A percentile compares a stretch with the other conserved stretches of the same genome.
These are phyloP conservation scores for Micractinium sp. DNA, from an alignment of 139 green algal species.

Conservation along the genomic window DNA sequence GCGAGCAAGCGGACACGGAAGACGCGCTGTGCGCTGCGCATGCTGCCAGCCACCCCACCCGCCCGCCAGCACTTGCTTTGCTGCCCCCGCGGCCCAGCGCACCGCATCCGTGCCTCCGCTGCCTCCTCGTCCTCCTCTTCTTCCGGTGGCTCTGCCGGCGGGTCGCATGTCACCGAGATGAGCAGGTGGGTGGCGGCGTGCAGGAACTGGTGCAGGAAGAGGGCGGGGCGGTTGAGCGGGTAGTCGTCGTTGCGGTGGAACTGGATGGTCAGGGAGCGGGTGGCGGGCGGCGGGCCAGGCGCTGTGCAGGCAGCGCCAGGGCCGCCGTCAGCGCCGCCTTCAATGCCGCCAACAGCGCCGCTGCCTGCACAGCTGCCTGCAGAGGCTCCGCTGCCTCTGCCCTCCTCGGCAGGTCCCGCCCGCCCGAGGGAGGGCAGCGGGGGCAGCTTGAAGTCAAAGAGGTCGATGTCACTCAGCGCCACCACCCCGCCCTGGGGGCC, in stretches of 20 bases:
- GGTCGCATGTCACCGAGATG: not conserved
- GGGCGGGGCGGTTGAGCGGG: not conserved
- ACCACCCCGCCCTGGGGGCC: not conserved
- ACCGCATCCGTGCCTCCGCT: not conserved
- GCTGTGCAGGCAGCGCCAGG: not conserved
- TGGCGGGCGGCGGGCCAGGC: no score
- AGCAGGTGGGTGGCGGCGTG: slow-evolving; percentile 8
- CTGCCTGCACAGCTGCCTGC: no score
- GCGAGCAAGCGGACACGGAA: not conserved
- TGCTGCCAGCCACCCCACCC: not conserved
- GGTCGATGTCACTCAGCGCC: not conserved
- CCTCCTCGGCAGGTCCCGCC: not conserved
- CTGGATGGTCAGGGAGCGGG: not conserved
- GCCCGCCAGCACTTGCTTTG: not conserved
- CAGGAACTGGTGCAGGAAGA: slow-evolving; percentile 22
- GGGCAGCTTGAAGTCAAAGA: not conserved
- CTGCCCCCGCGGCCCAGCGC: not conserved
- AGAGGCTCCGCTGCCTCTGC: not conserved
- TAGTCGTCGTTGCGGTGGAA: slow-evolving; percentile 20
- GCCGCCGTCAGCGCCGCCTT: no score
- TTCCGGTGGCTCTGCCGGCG: not conserved
- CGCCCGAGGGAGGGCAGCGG: not conserved
- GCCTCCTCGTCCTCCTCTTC: not conserved
- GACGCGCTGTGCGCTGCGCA: no score
- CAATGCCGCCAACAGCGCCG: no score